Evolutionary conservation across 192 early-diverging fungal genomes (phyloP), one percentile per base, ranked within the genome.

Genomic region (Entomortierella beljakovae): DNA sequence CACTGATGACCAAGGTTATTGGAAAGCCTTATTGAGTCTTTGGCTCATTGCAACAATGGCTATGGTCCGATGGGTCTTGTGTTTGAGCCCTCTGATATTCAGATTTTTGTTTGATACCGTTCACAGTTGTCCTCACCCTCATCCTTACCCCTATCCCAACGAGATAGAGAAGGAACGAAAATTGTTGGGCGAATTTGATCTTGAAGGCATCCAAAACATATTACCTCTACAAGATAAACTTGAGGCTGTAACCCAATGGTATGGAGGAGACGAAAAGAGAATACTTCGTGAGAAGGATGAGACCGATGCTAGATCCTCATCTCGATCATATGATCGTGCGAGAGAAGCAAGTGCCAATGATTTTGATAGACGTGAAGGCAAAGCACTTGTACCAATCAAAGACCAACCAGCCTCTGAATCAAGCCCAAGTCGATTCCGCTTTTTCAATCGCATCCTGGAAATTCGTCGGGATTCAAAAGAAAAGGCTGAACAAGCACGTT

Each of bases 91-190:
- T 3, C 42, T 77, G 18, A 26, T 77, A 34, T 8, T 57, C 13
- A 38, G 61, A 10, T 37, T 66, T 3, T 32, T 77, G 55, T 77
- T 77, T 64, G 74, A 77, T 46, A 77, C 74, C 1, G 64, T 77
- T n/a, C 74, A 77, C 31, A 64, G 65, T 31, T 77, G 74, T 64
- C 74, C 74, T 4, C 66, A 77, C 29, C 33, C 51, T 23, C 74
- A 77, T 35, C 74, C 66, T 16, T 77, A 77, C 40, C 74, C 74
- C 0, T 77, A 58, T n/a, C 74, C 74, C 0, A 66, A 77, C 23
- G 74, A 77, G 35, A 5, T 77, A 22, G 74, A 77, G 48, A 33
- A 43, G 34, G 74, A 77, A 16, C 42, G 61, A 38, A 49, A 4
- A 10, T 22, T 43, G 59, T 23, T 64, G 9, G 66, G 64, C 18